These are phyloP conservation scores for Capsicum rhomboideum DNA, from an alignment of 257 asterid species.

Conservation along the genomic window DNA sequence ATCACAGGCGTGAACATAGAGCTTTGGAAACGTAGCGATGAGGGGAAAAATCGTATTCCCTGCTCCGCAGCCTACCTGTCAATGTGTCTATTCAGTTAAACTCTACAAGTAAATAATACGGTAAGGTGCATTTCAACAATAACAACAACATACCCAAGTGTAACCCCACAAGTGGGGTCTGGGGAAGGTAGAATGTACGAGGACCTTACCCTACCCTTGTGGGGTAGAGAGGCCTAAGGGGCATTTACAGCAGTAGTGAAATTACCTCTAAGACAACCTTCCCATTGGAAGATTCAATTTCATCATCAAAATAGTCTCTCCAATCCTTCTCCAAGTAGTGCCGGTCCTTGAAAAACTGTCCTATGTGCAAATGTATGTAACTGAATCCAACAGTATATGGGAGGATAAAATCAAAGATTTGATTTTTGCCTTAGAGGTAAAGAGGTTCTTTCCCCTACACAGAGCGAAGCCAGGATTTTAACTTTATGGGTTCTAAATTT, in stretches of 20 bases:
- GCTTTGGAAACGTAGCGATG: constrained; percentile 48
- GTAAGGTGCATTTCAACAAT: background rate
- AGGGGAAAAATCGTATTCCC: constrained; percentile 80
- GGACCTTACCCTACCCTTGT: too few species aligned
- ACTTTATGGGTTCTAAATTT: too few species aligned
- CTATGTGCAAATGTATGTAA: background rate
- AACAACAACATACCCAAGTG: background rate
- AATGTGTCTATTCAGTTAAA: background rate
- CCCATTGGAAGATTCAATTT: constrained; percentile 22
- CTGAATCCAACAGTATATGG: background rate
- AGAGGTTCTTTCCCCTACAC: too few species aligned
- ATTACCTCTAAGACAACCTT: constrained; percentile 69
- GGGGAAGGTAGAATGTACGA: too few species aligned
- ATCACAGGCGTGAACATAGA: constrained; percentile 74
- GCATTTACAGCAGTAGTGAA: background rate
- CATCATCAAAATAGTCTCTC: constrained; percentile 49
- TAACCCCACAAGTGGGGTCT: too few species aligned
- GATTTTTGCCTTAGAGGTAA: too few species aligned
- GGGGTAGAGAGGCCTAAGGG: background rate
- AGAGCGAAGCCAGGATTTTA: too few species aligned
- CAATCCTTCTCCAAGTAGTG: constrained; percentile 82
- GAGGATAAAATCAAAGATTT: too few species aligned
- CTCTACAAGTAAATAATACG: background rate
- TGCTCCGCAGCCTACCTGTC: constrained; percentile 77
- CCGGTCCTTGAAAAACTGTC: constrained; percentile 69